Percentiles rank a stretch among this genome's conserved stretches.
These are phyloP conservation scores for Jamesozyma spencerorum DNA, from an alignment of 805 yeast species.

Conservation along the genomic window DNA sequence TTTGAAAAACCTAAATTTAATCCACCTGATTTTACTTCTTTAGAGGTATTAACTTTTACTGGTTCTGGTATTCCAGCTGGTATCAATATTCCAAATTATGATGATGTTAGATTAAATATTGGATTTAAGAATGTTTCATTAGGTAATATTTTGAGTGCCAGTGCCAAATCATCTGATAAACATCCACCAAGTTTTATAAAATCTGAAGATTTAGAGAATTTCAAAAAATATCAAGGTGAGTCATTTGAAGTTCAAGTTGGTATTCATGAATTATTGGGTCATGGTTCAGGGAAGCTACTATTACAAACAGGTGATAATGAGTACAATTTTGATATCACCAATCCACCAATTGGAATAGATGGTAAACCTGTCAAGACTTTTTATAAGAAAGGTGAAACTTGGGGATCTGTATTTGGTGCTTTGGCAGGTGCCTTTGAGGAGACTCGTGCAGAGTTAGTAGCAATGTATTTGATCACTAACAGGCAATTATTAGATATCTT, in stretches of 20 bases:
- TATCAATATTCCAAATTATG: conserved; percentile 86
- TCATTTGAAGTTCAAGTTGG: conserved; percentile 93
- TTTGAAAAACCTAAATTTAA: conserved; percentile 80
- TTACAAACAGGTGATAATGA: conserved; percentile 48
- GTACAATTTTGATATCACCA: conserved; percentile 60
- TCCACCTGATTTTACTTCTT: conserved; percentile 87
- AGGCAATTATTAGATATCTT: conserved; percentile 60
- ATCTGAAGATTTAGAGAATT: conserved; percentile 44
- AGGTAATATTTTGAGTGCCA: conserved; percentile 76
- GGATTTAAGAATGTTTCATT: conserved; percentile 87
- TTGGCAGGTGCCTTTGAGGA: conserved; percentile 85
- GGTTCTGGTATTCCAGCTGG: conserved; percentile 92
- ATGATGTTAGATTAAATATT: conserved; percentile 70
- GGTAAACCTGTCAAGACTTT: conserved; percentile 56
- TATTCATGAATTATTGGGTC: conserved; percentile 84
- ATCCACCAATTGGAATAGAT: conserved; percentile 54
- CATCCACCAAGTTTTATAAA: conserved; percentile 61
- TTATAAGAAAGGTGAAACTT: conserved; percentile 75
- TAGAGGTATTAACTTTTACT: conserved; percentile 82
- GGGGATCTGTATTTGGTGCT: conserved; percentile 81
- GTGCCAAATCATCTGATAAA: conserved; percentile 41
- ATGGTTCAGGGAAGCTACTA: conserved; percentile 80
- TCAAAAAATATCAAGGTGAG: conserved; percentile 63
- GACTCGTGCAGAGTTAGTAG: conserved; percentile 87
- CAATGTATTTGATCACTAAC: conserved; percentile 68